These are phyloP conservation scores for Aspergillus aculeatinus DNA, from an alignment of 2,329 filamentous ascomycete species.

Conservation along the genomic window DNA sequence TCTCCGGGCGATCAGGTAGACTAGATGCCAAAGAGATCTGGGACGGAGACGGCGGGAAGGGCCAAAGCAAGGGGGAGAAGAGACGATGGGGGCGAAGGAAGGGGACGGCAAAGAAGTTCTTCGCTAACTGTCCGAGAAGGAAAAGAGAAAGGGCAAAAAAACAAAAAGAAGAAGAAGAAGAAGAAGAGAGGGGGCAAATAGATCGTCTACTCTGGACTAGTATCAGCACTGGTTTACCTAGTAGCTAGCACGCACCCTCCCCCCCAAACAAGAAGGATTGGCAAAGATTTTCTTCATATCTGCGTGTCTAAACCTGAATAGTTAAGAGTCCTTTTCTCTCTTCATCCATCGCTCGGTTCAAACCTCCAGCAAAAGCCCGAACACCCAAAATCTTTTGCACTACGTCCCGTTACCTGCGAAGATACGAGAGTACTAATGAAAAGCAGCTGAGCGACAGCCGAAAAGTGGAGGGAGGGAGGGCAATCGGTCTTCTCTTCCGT, in stretches of 20 bases:
- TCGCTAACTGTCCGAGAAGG: neutral
- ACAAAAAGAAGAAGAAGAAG: neutral
- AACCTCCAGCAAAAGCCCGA: too few relatives aligned
- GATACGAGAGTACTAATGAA: neutral
- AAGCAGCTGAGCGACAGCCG: neutral
- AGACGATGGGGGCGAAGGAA: neutral
- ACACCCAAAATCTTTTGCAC: too few relatives aligned
- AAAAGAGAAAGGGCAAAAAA: neutral
- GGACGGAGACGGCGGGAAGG: neutral
- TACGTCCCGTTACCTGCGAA: too few relatives aligned
- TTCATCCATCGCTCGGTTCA: too few relatives aligned
- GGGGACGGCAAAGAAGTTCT: neutral
- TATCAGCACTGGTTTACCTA: neutral
- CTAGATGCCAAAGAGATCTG: neutral
- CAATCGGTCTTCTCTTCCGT: conserved; percentile 2
- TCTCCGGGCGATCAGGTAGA: neutral
- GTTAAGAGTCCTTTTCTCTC: neutral
- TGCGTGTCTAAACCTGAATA: neutral
- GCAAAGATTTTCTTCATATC: neutral
- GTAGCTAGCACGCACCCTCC: too few relatives aligned
- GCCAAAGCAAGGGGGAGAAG: neutral
- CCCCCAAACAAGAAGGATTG: neutral
- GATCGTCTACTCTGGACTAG: neutral
- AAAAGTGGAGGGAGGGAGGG: neutral
- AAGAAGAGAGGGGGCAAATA: neutral